phyloP scores from a whole-genome alignment of 495 filamentous ascomycete species.

The Tuber melanosporum region DNA sequence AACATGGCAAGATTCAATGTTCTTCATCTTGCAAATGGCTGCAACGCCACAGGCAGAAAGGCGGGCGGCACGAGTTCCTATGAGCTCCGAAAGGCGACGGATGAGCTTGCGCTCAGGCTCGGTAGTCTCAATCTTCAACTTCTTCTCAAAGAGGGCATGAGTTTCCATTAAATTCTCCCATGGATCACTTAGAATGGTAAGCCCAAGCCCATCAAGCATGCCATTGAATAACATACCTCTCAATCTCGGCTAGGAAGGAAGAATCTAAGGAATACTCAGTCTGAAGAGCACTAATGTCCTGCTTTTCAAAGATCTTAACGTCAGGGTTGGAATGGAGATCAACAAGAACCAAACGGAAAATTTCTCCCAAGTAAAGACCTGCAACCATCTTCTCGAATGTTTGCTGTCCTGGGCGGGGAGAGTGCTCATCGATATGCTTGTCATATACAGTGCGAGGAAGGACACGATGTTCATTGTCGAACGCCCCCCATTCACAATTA shows the following conservation, averaged over 20 bases:
- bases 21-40: slow-evolving; percentile 93
- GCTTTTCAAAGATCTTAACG: slow-evolving; percentile 70
- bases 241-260: slow-evolving; percentile 91
- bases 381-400: slow-evolving; percentile 98
- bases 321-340: slow-evolving; percentile 74
- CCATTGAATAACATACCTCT: slow-evolving; percentile 54
- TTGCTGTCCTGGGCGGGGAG: slow-evolving; percentile 90
- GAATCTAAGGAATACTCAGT: slow-evolving; percentile 83
- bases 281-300: slow-evolving; percentile 70
- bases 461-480: slow-evolving; percentile 92
- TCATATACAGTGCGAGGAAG: slow-evolving; percentile 84
- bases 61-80: slow-evolving; percentile 87
- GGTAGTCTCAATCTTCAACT: slow-evolving; percentile 61
- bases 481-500: slow-evolving; percentile 98
- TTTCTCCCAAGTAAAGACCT: slow-evolving; percentile 87
- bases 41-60: slow-evolving; percentile 90
- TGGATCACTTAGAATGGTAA: slow-evolving; percentile 57
- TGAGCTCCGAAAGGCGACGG: slow-evolving; percentile 81
- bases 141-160: slow-evolving; percentile 65
- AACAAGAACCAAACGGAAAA: slow-evolving; percentile 83
- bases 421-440: slow-evolving; percentile 81
- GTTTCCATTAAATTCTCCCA: slow-evolving; percentile 91
- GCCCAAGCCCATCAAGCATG: slow-evolving; percentile 1
- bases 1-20: slow-evolving; percentile 78
- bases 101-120: slow-evolving; percentile 75